Base-by-base conservation (phyloP, 1,284 basidiomycete genomes). In the Ceratobasidium sp. region DNA sequence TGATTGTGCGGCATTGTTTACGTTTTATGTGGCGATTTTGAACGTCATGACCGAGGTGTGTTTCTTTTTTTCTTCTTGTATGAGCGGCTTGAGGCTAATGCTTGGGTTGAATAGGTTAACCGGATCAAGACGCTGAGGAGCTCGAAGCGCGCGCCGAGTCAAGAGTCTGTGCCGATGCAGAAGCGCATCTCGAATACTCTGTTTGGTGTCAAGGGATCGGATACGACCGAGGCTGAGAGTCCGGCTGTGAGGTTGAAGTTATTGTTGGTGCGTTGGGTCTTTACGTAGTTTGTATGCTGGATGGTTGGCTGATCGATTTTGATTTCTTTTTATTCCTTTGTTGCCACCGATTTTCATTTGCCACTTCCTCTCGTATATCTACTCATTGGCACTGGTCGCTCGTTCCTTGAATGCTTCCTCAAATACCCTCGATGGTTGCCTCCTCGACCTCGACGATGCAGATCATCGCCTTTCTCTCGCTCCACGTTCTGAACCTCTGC, bases 401-500 rank as follows among this genome's bases (percentile, higher is more conserved):
- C n/a, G n/a, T n/a, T n/a, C n/a, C n/a, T n/a, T n/a, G n/a, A n/a
- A n/a, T n/a, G n/a, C n/a, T n/a, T n/a, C n/a, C n/a, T n/a, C n/a
- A n/a, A n/a, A n/a, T n/a, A n/a, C n/a, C n/a, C 44, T 46, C 44
- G 7, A 7, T 46, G 44, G 44, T 46, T 46, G 7, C 44, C 13
- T 46, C 44, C 6, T 46, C 13, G 44, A 6, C 7, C 44, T 13
- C 44, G 7, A 15, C 12, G 52, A 33, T 59, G 79, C 81, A 90
- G 91, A 94, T 97, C 80, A 91, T 92, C 40, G 92, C 95, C 2
- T 98, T 98, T 89, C 88, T 97, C 80, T 92, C 91, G 0, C 86
- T 98, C 1, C 96, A 98, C 83, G 90, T 96, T 77, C 90, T 98
- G 81, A 99, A 99, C 87, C 90, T 99, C 77, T 94, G 94, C 84